Conservation (phyloP, 768 basidiomycete species). For the Tricholoma sp. region DNA sequence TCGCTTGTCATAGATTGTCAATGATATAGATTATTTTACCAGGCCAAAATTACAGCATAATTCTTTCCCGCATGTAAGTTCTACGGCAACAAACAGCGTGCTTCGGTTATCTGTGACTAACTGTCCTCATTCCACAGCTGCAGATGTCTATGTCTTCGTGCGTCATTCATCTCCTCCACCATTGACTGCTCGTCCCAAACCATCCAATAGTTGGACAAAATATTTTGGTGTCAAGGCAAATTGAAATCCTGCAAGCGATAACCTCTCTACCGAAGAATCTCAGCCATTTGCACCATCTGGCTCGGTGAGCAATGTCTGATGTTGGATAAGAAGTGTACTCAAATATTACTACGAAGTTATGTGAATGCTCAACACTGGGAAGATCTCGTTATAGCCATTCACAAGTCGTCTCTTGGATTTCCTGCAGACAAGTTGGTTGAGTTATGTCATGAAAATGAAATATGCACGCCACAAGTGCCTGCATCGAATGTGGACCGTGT, state of each 20-base stretch:
- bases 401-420: neutral
- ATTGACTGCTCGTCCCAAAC: neutral
- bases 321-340: neutral
- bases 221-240: neutral
- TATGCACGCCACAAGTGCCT: neutral
- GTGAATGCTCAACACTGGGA: neutral
- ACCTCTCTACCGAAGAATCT: neutral
- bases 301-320: neutral
- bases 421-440: neutral
- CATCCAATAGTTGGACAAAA: neutral
- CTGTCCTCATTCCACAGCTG: constrained; percentile 30
- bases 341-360: neutral
- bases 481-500: neutral
- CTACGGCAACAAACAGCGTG: neutral
- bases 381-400: neutral
- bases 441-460: neutral
- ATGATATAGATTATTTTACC: constrained; percentile 10
- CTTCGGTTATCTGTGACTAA: neutral
- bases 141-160: constrained; percentile 42
- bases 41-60: constrained; percentile 28
- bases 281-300: neutral
- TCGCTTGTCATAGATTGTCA: neutral
- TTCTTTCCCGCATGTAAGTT: constrained; percentile 44
- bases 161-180: neutral
- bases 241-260: neutral